Evolutionary conservation across 306 rosid genomes (phyloP), one percentile per base, ranked within the genome.

Genomic region (Canavalia ensiformis): DNA sequence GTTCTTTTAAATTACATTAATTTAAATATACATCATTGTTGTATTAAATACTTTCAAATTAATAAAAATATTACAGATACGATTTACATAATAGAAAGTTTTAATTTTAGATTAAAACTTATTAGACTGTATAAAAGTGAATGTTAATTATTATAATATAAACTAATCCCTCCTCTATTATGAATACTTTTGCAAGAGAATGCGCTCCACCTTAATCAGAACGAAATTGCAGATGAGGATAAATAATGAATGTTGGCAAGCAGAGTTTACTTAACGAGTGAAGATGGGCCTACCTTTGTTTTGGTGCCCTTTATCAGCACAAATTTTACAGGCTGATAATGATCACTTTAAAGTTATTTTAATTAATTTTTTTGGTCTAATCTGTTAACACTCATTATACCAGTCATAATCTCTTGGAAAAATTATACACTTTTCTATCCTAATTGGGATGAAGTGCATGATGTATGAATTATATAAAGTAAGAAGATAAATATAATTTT

Each of bases 161-260:
- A 51, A 4, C 5, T 50, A 18, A 35, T 35, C 4, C 39, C 39
- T 35, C 4, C 4, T 2, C 4, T 68, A 29, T 1, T 8, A 47
- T 31, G 29, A 11, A 47, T 68, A 13, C n/a, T 30, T 47, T 69
- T 69, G 29, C 0, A 13, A 5, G 11, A 47, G 51, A 30, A 30
- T 47, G 41, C 2, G 35, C 52, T 54, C 39, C 77, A 39, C 25
- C 66, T 73, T 73, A 55, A 55, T 73, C 41, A 2, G 47, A 56
- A 39, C 33, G 8, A 74, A 42, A 35, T 57, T 28, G 42, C 78
- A 41, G 11, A 69, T 2, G 35, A 41, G 13, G 46, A 64, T 41
- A 30, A 37, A 57, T 57, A 57, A 55, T 18, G 34, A 55, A 55
- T 5, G 60, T 55, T 55, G 33, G 33, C 60, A 54, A 54, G 3